Percentiles rank a stretch among this genome's conserved stretches.
Conservation (phyloP, 495 filamentous ascomycete species). For the Penicillium pulvis region DNA sequence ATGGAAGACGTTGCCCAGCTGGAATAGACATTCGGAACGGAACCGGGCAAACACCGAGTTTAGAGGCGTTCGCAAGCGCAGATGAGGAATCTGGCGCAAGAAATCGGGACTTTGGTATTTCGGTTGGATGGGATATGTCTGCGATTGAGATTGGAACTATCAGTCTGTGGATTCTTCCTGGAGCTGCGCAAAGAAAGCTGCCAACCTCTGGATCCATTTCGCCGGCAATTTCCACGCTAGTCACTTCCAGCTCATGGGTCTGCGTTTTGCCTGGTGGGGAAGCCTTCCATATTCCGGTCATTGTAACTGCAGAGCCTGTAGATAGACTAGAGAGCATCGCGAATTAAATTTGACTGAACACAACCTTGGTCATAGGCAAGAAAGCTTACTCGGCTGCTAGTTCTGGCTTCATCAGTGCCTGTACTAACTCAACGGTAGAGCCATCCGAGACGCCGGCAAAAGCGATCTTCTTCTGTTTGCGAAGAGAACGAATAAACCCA, state of each 20-base stretch:
- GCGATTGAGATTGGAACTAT: conserved; percentile 14
- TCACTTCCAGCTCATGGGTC: conserved; percentile 76
- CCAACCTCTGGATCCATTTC: conserved; percentile 75
- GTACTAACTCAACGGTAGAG: conserved; percentile 74
- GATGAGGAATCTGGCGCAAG: conserved; percentile 84
- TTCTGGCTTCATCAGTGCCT: conserved; percentile 76
- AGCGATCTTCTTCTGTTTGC: conserved; percentile 78
- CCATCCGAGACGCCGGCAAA: conserved; percentile 91
- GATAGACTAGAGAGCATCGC: conserved; percentile 58
- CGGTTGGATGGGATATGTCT: conserved; percentile 92
- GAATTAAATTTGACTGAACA: conserved; percentile 10
- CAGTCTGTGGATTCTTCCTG: conserved; percentile 1
- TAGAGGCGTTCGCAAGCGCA: conserved; percentile 80
- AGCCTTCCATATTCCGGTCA: conserved; percentile 77
- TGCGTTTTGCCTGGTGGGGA: conserved; percentile 71
- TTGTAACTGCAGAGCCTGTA: conserved; percentile 75
- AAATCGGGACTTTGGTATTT: conserved; percentile 91
- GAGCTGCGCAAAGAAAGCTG: conserved; percentile 14
- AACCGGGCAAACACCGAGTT: conserved; percentile 80
- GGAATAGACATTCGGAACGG: conserved; percentile 82
- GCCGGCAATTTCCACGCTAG: conserved; percentile 69
- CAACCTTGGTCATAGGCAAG: not conserved
- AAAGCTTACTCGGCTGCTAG: conserved; percentile 74
- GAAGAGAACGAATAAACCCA: conserved; percentile 81
- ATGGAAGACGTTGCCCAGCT: conserved; percentile 72